Evolutionary conservation across 1,139 yeast genomes (phyloP).

Genomic region (Kluyveromyces sp.): DNA sequence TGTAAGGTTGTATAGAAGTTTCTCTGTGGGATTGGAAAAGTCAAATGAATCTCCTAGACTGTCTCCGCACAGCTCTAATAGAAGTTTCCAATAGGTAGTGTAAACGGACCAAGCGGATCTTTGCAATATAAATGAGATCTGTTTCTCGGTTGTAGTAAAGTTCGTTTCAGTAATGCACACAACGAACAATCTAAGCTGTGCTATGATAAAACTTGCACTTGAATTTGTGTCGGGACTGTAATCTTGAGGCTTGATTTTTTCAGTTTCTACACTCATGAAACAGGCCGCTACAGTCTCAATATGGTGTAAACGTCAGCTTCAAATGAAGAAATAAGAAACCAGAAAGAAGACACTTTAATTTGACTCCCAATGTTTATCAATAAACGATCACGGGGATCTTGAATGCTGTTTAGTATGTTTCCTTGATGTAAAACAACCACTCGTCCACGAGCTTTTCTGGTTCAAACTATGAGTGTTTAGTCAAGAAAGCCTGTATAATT

Average conservation of each 20-base stretch:
- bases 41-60: background rate
- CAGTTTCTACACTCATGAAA: background rate
- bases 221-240: too few species aligned
- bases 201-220: background rate
- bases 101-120: constrained; percentile 19
- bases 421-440: too few species aligned
- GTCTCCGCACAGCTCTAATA: constrained; percentile 14
- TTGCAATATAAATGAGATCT: constrained; percentile 17
- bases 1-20: background rate
- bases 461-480: too few species aligned
- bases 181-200: constrained; percentile 13
- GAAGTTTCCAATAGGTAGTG: constrained; percentile 24
- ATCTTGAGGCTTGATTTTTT: background rate
- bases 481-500: too few species aligned
- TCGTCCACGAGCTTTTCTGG: too few species aligned
- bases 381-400: too few species aligned
- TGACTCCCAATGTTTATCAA: too few species aligned
- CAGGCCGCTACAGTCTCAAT: background rate
- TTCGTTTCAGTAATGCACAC: constrained; percentile 19
- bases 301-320: background rate
- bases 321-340: background rate
- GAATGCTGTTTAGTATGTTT: too few species aligned
- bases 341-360: background rate
- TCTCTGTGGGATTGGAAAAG: background rate
- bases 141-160: constrained; percentile 16